Conservation (phyloP, 768 basidiomycete species). For the Termitomyces sp. region DNA sequence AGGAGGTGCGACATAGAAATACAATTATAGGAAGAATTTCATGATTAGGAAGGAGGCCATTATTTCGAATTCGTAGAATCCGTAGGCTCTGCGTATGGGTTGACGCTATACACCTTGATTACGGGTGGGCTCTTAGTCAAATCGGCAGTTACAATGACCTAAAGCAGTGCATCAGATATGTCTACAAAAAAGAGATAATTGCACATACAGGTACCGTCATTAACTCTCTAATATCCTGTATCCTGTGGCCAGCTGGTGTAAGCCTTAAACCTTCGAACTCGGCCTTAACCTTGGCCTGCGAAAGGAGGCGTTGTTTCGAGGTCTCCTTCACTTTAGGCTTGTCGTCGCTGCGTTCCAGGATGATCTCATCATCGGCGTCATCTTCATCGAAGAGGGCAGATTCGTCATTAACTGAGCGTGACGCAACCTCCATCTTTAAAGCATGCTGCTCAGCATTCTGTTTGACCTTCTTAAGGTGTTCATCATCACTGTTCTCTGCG, state of each 20-base stretch:
- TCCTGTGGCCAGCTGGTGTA: constrained; percentile 79
- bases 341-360: constrained; percentile 22
- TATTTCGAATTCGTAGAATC: constrained; percentile 31
- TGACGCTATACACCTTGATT: constrained; percentile 96
- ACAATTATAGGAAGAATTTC: constrained; percentile 24
- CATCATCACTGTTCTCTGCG: constrained; percentile 94
- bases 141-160: constrained; percentile 96
- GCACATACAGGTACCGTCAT: constrained; percentile 87
- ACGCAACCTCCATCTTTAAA: constrained; percentile 86
- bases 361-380: constrained; percentile 79
- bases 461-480: constrained; percentile 92
- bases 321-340: constrained; percentile 47
- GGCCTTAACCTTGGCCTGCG: constrained; percentile 72
- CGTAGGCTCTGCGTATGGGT: constrained; percentile 70
- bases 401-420: constrained; percentile 84
- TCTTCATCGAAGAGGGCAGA: constrained; percentile 88
- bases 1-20: constrained; percentile 26
- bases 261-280: constrained; percentile 81
- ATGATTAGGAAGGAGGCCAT: constrained; percentile 19
- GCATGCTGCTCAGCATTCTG: constrained; percentile 90
- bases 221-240: constrained; percentile 92
- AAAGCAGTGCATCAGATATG: constrained; percentile 12
- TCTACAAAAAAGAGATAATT: background rate
- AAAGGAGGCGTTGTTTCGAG: constrained; percentile 76
- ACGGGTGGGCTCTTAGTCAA: constrained; percentile 95